These are phyloP conservation scores for Firmiana major DNA, from an alignment of 345 rosid species.

Conservation along the genomic window DNA sequence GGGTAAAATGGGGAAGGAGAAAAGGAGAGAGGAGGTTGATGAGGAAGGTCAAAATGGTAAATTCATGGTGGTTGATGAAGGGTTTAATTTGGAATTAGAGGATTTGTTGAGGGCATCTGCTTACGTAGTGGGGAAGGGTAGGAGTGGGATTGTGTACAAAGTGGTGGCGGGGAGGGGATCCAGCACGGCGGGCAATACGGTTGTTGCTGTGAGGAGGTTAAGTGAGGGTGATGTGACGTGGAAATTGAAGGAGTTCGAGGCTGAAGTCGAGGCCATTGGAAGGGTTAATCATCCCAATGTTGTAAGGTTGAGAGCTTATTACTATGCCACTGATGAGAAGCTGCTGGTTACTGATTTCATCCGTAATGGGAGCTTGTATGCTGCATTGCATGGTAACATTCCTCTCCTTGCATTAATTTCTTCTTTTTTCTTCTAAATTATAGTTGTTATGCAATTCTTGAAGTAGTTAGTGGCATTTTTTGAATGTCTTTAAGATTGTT, in stretches of 20 bases:
- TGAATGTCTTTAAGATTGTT: not conserved
- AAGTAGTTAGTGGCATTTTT: not conserved
- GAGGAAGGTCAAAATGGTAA: slow-evolving; percentile 60
- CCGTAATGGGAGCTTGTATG: slow-evolving; percentile 68
- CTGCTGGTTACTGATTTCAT: slow-evolving; percentile 74
- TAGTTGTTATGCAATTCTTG: not conserved
- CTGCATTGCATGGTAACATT: slow-evolving; percentile 75
- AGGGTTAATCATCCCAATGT: slow-evolving; percentile 80
- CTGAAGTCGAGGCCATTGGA: slow-evolving; percentile 69
- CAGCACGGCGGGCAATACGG: slow-evolving; percentile 40
- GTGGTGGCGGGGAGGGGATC: slow-evolving; percentile 69
- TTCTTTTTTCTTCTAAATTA: not conserved
- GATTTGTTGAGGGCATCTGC: slow-evolving; percentile 94
- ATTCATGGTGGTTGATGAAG: slow-evolving; percentile 68
- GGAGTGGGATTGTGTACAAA: slow-evolving; percentile 85
- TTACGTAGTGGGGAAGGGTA: slow-evolving; percentile 81
- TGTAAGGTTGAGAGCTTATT: slow-evolving; percentile 73
- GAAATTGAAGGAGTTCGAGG: slow-evolving; percentile 78
- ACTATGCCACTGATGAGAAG: slow-evolving; percentile 83
- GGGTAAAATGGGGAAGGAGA: slow-evolving; percentile 36
- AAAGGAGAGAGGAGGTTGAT: slow-evolving; percentile 18
- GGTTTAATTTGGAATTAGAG: slow-evolving; percentile 75
- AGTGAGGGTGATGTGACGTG: slow-evolving; percentile 71
- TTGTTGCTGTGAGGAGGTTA: slow-evolving; percentile 78
- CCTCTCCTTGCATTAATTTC: not conserved